Evolutionary conservation across 1,139 yeast genomes (phyloP).

Genomic region (Eremothecium sinecaudum): DNA sequence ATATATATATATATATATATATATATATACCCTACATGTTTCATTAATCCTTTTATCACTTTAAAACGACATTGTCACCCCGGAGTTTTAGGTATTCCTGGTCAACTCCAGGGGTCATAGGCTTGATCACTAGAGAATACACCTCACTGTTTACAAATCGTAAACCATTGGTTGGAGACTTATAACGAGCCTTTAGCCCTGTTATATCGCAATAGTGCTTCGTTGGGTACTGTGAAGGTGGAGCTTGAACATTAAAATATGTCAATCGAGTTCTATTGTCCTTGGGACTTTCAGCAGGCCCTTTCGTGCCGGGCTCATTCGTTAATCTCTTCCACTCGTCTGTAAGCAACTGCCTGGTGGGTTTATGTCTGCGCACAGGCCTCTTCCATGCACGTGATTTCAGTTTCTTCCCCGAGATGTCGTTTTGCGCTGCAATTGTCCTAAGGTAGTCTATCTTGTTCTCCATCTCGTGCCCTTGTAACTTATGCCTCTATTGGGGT

Average conservation of each 20-base stretch:
- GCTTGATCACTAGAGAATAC: conserved; percentile 63
- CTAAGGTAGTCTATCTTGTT: conserved; percentile 24
- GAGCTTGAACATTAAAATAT: conserved; percentile 62
- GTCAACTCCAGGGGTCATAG: conserved; percentile 84
- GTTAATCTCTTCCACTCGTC: conserved; percentile 52
- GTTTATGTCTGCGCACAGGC: conserved; percentile 59
- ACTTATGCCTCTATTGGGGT: too few species aligned
- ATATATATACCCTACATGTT: too few species aligned
- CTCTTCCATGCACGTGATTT: conserved; percentile 46
- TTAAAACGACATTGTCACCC: conserved; percentile 78
- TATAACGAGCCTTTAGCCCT: conserved; percentile 73
- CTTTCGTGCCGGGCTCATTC: conserved; percentile 6
- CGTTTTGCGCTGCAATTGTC: conserved; percentile 19
- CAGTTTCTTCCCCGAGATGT: conserved; percentile 32
- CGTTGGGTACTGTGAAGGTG: conserved; percentile 75
- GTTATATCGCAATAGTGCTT: conserved; percentile 92
- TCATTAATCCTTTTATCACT: too few species aligned
- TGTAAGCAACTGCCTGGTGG: conserved; percentile 60
- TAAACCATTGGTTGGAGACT: conserved; percentile 65
- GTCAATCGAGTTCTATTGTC: conserved; percentile 34
- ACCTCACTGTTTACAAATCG: conserved; percentile 80
- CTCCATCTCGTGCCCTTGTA: conserved; percentile 11
- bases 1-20: not conserved
- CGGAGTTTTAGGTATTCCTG: conserved; percentile 84
- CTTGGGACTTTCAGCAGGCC: conserved; percentile 4